Conservation (phyloP, 768 basidiomycete genomes). For the Galerina marginata region DNA sequence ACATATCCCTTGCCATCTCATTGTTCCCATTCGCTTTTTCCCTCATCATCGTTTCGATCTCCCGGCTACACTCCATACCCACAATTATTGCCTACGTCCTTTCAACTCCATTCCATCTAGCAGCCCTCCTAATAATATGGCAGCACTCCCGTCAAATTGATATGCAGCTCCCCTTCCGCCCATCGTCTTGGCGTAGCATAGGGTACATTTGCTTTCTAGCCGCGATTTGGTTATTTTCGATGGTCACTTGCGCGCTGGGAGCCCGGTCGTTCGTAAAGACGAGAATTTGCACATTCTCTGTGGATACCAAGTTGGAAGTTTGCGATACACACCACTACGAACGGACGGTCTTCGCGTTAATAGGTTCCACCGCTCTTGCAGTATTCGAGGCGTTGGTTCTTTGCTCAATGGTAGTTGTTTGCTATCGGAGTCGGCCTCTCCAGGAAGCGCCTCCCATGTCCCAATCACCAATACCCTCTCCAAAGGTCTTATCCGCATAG, state of each 20-base stretch:
- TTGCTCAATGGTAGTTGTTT: not conserved
- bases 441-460: too few species aligned
- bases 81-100: conserved; percentile 18
- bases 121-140: conserved; percentile 16
- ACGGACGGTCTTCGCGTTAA: not conserved
- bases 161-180: conserved; percentile 15
- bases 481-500: too few species aligned
- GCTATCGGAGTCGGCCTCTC: conserved; percentile 7
- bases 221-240: conserved; percentile 9
- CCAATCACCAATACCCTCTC: too few species aligned
- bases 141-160: conserved; percentile 17
- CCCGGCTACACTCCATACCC: conserved; percentile 15
- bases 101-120: conserved; percentile 20
- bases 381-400: conserved; percentile 7
- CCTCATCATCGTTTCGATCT: conserved; percentile 15
- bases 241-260: conserved; percentile 10
- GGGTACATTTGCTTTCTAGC: conserved; percentile 6
- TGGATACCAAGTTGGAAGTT: not conserved
- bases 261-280: not conserved
- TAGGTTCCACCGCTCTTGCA: conserved; percentile 8
- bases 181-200: conserved; percentile 11
- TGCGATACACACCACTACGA: conserved; percentile 2
- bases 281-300: not conserved
- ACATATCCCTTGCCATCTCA: conserved; percentile 15
- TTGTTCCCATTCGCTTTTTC: conserved; percentile 15